These are phyloP conservation scores for Plasmopara halstedii DNA, from an alignment of 352 stramenopile species.

Conservation along the genomic window DNA sequence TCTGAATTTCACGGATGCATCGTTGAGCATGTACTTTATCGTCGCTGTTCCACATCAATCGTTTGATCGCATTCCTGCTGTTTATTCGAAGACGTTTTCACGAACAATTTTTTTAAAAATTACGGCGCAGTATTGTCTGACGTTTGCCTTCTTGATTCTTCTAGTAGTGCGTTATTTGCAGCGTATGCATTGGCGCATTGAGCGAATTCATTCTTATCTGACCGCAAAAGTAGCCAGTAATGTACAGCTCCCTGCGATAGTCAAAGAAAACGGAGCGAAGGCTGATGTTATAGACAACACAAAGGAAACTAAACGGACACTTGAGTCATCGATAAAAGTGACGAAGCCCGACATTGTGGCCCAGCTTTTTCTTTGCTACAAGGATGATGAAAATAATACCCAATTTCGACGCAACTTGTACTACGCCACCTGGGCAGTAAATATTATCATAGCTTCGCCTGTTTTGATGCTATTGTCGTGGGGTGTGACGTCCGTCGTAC, in stretches of 20 bases:
- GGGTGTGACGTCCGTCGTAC: constrained; percentile 60
- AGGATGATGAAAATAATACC: constrained; percentile 44
- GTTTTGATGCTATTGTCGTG: constrained; percentile 59
- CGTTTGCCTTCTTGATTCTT: constrained; percentile 34
- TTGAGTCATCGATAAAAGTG: not conserved
- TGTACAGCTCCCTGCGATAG: too few species aligned
- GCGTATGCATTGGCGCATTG: constrained; percentile 75
- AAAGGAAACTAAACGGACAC: constrained; percentile 19
- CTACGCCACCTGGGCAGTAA: constrained; percentile 55
- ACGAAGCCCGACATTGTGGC: constrained; percentile 53
- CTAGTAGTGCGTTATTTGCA: constrained; percentile 54
- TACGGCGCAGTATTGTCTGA: constrained; percentile 40
- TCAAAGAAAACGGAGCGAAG: too few species aligned
- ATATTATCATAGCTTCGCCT: constrained; percentile 44
- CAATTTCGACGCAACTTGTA: constrained; percentile 75
- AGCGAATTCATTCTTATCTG: constrained; percentile 71
- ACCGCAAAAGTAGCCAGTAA: constrained; percentile 49
- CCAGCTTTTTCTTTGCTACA: constrained; percentile 76
- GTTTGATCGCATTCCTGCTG: constrained; percentile 39
- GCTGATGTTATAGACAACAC: too few species aligned
- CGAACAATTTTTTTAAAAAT: constrained; percentile 47
- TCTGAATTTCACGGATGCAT: constrained; percentile 46
- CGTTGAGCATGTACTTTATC: constrained; percentile 81
- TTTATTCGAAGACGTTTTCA: constrained; percentile 81
- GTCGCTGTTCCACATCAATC: constrained; percentile 54